Evolutionary conservation across 257 asterid genomes (phyloP).

Genomic region (Handroanthus guayacan): DNA sequence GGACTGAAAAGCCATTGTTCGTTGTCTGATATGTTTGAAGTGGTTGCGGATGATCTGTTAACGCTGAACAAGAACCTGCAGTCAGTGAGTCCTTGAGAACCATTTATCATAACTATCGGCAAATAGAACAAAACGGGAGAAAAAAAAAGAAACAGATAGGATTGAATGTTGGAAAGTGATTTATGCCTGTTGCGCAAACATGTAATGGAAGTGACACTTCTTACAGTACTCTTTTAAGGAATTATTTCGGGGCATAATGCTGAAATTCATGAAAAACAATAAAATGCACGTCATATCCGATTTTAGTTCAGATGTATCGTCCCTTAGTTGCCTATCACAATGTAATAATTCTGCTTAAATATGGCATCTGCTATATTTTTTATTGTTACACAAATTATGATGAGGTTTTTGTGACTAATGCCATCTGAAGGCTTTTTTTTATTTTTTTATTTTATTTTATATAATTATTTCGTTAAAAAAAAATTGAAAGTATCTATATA

Average conservation of each 20-base stretch:
- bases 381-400: too few relatives aligned
- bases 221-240: too few relatives aligned
- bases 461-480: neutral
- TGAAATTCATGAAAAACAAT: neutral
- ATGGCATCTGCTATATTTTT: neutral
- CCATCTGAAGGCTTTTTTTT: neutral
- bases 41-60: slow-evolving; percentile 72
- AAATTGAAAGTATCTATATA: neutral
- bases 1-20: slow-evolving; percentile 42
- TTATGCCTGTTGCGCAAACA: neutral
- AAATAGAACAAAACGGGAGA: too few relatives aligned
- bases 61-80: slow-evolving; percentile 66
- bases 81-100: slow-evolving; percentile 51
- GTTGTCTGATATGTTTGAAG: slow-evolving; percentile 57
- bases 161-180: too few relatives aligned
- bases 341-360: neutral
- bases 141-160: too few relatives aligned
- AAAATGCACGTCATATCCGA: neutral
- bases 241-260: neutral
- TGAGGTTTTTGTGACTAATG: too few relatives aligned
- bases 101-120: neutral
- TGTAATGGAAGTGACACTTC: neutral
- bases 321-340: neutral
- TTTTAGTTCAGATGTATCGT: neutral
- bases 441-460: too few relatives aligned